phyloP scores from a whole-genome alignment of 257 asterid species.

The Nicotiana attenuata region DNA sequence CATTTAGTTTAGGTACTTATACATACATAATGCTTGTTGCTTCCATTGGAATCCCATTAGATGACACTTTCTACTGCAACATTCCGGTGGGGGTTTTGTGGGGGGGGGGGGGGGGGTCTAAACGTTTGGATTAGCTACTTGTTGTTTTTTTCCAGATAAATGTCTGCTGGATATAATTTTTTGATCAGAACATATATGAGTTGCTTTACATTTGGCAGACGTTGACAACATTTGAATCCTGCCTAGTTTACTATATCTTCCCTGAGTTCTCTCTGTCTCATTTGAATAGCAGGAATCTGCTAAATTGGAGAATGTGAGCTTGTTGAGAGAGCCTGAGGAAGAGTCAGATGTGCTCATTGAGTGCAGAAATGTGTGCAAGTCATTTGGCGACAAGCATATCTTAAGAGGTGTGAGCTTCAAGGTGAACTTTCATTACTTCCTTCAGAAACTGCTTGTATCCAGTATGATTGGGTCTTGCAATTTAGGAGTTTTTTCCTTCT shows the following conservation, averaged over 20 bases:
- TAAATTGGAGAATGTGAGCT: conserved; percentile 32
- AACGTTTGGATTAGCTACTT: neutral
- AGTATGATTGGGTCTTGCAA: neutral
- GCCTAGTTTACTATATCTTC: neutral
- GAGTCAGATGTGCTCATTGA: conserved; percentile 87
- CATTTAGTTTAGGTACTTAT: neutral
- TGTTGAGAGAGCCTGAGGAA: conserved; percentile 32
- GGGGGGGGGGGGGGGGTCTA: neutral
- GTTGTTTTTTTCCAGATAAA: neutral
- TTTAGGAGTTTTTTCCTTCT: neutral
- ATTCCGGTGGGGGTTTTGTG: neutral
- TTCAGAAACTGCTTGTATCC: conserved; percentile 1
- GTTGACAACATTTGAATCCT: conserved; percentile 3
- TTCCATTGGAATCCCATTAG: neutral
- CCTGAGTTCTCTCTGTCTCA: conserved; percentile 13
- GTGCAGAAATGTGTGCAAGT: conserved; percentile 84
- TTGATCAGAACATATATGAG: neutral
- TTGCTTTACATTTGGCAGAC: neutral
- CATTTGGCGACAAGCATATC: conserved; percentile 91
- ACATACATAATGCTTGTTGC: neutral
- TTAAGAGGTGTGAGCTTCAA: conserved; percentile 93
- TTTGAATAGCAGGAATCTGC: conserved; percentile 38
- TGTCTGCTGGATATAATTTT: neutral
- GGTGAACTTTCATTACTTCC: conserved; percentile 44
- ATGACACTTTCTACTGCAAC: neutral